These are phyloP conservation scores for Russula virescens DNA, from an alignment of 768 basidiomycete species.

Conservation along the genomic window DNA sequence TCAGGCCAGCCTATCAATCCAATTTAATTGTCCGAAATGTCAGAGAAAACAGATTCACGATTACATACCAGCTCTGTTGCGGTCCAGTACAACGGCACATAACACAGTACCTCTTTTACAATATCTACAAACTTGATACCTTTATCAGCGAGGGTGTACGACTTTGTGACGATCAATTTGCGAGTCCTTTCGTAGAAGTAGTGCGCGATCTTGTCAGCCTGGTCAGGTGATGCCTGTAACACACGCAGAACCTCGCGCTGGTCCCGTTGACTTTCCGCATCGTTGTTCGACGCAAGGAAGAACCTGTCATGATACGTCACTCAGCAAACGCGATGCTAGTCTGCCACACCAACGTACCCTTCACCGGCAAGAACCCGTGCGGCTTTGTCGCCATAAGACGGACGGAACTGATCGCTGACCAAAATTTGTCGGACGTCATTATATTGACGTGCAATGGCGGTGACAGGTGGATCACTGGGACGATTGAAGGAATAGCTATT, in stretches of 20 bases:
- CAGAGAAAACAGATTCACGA: neutral
- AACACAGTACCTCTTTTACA: slow-evolving; percentile 59
- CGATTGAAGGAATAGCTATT: slow-evolving; percentile 52
- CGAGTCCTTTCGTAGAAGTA: slow-evolving; percentile 65
- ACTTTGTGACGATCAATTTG: slow-evolving; percentile 47
- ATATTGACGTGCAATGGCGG: slow-evolving; percentile 41
- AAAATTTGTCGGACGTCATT: slow-evolving; percentile 49
- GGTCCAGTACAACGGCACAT: slow-evolving; percentile 63
- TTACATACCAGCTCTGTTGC: slow-evolving; percentile 59
- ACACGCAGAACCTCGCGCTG: slow-evolving; percentile 43
- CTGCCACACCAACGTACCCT: slow-evolving; percentile 42
- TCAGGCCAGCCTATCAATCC: slow-evolving; percentile 55
- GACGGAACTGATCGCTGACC: slow-evolving; percentile 41
- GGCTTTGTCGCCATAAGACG: slow-evolving; percentile 47
- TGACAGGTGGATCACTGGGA: slow-evolving; percentile 34
- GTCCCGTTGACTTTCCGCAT: slow-evolving; percentile 37
- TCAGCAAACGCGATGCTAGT: neutral
- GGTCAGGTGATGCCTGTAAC: slow-evolving; percentile 44
- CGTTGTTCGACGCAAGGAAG: slow-evolving; percentile 50
- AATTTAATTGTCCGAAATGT: neutral
- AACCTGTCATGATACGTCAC: slow-evolving; percentile 41
- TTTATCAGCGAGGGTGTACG: slow-evolving; percentile 53
- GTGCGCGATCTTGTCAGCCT: slow-evolving; percentile 44
- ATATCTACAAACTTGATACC: slow-evolving; percentile 55
- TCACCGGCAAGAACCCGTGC: slow-evolving; percentile 49